Conservation (phyloP, 345 rosid species). For the Pseudoturritis turrita region DNA sequence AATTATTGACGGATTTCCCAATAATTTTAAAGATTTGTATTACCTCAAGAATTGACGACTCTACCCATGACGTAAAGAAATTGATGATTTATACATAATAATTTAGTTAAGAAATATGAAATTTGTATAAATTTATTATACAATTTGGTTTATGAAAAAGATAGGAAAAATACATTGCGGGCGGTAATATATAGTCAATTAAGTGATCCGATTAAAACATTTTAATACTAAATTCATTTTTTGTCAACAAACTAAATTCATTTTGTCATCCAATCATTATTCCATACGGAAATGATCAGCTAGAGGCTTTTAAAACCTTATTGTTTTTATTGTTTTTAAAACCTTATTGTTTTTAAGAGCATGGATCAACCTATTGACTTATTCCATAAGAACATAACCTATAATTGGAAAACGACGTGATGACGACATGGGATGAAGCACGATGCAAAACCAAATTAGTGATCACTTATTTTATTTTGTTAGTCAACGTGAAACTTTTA, state of each 20-base stretch:
- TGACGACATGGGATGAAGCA: constrained; percentile 22
- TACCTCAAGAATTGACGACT: too few relatives aligned
- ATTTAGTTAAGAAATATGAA: not conserved
- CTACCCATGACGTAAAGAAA: too few relatives aligned
- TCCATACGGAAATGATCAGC: not conserved
- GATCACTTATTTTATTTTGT: not conserved
- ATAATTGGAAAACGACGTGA: constrained; percentile 27
- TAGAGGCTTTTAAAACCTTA: not conserved
- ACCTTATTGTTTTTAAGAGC: not conserved
- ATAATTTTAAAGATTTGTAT: too few relatives aligned
- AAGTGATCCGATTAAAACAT: not conserved
- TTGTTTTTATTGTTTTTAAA: not conserved
- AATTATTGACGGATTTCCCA: too few relatives aligned
- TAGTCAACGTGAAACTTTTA: constrained; percentile 21
- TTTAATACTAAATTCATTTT: not conserved
- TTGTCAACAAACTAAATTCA: not conserved
- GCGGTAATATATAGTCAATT: not conserved
- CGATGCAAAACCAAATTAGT: constrained; percentile 17
- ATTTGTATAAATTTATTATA: not conserved
- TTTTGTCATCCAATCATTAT: not conserved
- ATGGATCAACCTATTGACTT: constrained; percentile 5
- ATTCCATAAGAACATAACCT: not conserved
- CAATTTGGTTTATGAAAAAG: not conserved
- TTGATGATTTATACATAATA: not conserved
- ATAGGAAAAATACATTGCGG: not conserved